phyloP scores from a whole-genome alignment of 2,329 filamentous ascomycete species.

The Pestalotiopsis sp. region DNA sequence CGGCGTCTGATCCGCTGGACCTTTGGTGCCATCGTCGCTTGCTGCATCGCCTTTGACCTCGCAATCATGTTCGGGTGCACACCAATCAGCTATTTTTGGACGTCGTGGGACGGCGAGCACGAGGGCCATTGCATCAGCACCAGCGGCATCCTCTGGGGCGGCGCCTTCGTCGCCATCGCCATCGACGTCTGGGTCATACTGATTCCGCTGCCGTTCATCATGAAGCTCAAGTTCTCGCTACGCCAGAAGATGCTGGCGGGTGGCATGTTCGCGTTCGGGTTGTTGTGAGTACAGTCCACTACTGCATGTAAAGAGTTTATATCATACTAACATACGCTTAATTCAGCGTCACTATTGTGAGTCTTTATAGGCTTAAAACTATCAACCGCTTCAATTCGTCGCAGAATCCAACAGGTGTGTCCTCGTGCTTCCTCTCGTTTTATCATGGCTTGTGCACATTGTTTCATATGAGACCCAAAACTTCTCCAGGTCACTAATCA shows the following conservation, averaged over 20 bases:
- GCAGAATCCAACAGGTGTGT: conserved; percentile 3
- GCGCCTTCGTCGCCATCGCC: conserved; percentile 53
- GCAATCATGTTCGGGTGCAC: conserved; percentile 51
- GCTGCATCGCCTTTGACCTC: conserved; percentile 43
- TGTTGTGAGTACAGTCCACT: conserved; percentile 27
- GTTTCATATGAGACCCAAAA: no score
- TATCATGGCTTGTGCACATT: not conserved
- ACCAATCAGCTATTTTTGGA: conserved; percentile 56
- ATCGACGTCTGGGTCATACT: conserved; percentile 54
- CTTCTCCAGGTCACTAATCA: no score
- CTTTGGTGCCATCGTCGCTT: conserved; percentile 38
- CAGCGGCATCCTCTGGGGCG: conserved; percentile 51
- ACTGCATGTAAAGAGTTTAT: not conserved
- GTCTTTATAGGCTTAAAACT: conserved; percentile 36
- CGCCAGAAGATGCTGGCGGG: conserved; percentile 51
- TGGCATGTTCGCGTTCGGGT: conserved; percentile 53
- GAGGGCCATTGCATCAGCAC: conserved; percentile 50
- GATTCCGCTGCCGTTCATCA: conserved; percentile 49
- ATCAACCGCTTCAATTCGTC: conserved; percentile 32
- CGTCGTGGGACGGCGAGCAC: conserved; percentile 49
- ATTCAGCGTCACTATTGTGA: conserved; percentile 31
- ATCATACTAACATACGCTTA: not conserved
- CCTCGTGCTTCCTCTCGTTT: no score
- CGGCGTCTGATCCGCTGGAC: conserved; percentile 44
- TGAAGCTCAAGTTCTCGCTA: conserved; percentile 42